phyloP scores from a whole-genome alignment of 176 grass and related monocot genomes.

The Oryza meyeriana region DNA sequence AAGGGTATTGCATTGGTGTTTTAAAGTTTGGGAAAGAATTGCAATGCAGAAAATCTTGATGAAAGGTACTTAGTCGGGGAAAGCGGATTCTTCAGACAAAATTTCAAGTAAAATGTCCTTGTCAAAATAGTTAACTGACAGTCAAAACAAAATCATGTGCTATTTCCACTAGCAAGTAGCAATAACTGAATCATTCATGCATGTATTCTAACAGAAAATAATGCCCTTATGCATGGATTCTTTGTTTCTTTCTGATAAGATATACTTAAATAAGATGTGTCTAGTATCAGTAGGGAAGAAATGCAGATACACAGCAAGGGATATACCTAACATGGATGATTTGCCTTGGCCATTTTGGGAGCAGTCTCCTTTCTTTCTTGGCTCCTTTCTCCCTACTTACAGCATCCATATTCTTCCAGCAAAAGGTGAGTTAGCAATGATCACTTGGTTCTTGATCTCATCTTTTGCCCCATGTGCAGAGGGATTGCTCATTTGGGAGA shows the following conservation, averaged over 20 bases:
- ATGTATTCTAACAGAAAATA: neutral
- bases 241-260: neutral
- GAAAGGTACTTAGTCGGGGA: slow-evolving; percentile 25
- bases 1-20: neutral
- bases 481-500: slow-evolving; percentile 16
- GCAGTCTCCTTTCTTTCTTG: neutral
- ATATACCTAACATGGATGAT: slow-evolving; percentile 23
- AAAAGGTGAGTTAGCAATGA: slow-evolving; percentile 13
- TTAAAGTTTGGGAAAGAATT: slow-evolving; percentile 16
- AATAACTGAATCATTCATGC: slow-evolving; percentile 8
- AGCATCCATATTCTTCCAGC: slow-evolving; percentile 32
- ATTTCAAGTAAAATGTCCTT: slow-evolving; percentile 8
- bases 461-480: slow-evolving; percentile 23
- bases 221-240: neutral
- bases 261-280: neutral
- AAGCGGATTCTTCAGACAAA: slow-evolving; percentile 8
- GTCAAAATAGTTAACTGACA: neutral
- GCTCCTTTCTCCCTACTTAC: slow-evolving; percentile 13
- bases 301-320: neutral
- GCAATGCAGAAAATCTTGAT: neutral
- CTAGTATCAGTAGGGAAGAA: neutral
- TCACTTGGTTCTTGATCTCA: neutral
- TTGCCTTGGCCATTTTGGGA: slow-evolving; percentile 22
- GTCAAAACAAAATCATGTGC: slow-evolving; percentile 18
- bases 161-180: neutral